A percentile compares a stretch with the other conserved stretches of the same genome.
These are phyloP conservation scores for Candida nitratophila DNA, from an alignment of 805 yeast genomes.

Conservation along the genomic window DNA sequence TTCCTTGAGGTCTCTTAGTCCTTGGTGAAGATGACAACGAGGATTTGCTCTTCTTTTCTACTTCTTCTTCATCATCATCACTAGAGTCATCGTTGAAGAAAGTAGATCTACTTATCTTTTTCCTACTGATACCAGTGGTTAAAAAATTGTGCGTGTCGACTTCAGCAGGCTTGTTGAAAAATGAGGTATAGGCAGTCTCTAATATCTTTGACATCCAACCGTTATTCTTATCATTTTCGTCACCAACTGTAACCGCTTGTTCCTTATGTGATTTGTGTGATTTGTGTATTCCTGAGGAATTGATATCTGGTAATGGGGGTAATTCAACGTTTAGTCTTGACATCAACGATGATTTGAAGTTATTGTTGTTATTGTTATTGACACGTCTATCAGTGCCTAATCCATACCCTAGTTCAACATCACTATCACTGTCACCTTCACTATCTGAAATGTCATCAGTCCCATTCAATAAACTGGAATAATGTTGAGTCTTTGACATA, in stretches of 20 bases:
- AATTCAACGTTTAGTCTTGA: constrained; percentile 3
- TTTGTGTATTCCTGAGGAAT: background rate
- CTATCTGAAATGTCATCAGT: background rate
- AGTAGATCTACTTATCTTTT: constrained; percentile 1
- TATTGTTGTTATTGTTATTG: too few species aligned
- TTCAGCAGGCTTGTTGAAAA: constrained; percentile 10
- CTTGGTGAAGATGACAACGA: too few species aligned
- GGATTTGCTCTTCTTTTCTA: too few species aligned
- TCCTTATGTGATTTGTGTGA: too few species aligned
- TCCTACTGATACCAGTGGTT: constrained; percentile 21
- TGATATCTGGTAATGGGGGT: constrained; percentile 11
- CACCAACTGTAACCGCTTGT: background rate
- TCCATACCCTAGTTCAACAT: background rate
- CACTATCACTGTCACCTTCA: background rate
- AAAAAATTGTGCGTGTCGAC: constrained; percentile 12
- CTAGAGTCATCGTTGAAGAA: constrained; percentile 15
- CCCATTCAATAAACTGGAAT: background rate
- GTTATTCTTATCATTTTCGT: background rate
- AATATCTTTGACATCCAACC: constrained; percentile 14
- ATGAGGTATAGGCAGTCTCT: constrained; percentile 12
- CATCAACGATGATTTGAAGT: background rate
- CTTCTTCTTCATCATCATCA: constrained; percentile 14
- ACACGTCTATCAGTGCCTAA: too few species aligned
- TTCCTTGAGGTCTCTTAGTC: too few species aligned
- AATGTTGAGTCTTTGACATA: background rate